These are phyloP conservation scores for Bolboschoenoplectus hybrid DNA, from an alignment of 202 grass and related monocot genomes.

Conservation along the genomic window DNA sequence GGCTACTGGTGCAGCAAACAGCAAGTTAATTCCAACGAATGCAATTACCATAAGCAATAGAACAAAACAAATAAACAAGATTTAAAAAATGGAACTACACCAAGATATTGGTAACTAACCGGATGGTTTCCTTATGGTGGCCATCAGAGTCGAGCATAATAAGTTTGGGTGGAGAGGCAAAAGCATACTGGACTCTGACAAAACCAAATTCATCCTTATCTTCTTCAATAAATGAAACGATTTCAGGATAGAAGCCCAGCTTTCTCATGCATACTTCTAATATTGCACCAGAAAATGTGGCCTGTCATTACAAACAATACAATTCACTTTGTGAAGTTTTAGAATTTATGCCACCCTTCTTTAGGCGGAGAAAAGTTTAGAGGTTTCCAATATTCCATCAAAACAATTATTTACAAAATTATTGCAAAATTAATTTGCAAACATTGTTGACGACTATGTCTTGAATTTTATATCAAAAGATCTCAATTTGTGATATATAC, in stretches of 20 bases:
- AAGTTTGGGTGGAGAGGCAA: constrained; percentile 90
- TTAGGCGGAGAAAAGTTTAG: too few species aligned
- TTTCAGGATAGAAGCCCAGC: constrained; percentile 93
- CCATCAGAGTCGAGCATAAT: constrained; percentile 87
- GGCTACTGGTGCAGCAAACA: not conserved
- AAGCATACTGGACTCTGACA: constrained; percentile 71
- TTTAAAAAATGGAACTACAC: not conserved
- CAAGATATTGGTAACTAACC: constrained; percentile 47
- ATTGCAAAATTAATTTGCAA: not conserved
- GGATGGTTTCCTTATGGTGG: constrained; percentile 83
- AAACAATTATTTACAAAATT: too few species aligned
- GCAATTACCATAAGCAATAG: constrained; percentile 5
- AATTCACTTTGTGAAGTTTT: not conserved
- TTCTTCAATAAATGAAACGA: constrained; percentile 79
- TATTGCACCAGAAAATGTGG: constrained; percentile 84
- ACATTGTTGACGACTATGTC: not conserved
- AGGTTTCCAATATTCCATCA: not conserved
- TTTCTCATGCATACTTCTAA: constrained; percentile 99
- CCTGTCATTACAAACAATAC: constrained; percentile 52
- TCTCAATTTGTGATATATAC: not conserved
- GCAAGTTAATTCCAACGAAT: not conserved
- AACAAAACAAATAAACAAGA: not conserved
- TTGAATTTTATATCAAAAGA: not conserved
- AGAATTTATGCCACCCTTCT: constrained; percentile 3
- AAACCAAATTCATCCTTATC: constrained; percentile 88